phyloP scores from a whole-genome alignment of 306 rosid species.

The Citrullus mucosospermus region DNA sequence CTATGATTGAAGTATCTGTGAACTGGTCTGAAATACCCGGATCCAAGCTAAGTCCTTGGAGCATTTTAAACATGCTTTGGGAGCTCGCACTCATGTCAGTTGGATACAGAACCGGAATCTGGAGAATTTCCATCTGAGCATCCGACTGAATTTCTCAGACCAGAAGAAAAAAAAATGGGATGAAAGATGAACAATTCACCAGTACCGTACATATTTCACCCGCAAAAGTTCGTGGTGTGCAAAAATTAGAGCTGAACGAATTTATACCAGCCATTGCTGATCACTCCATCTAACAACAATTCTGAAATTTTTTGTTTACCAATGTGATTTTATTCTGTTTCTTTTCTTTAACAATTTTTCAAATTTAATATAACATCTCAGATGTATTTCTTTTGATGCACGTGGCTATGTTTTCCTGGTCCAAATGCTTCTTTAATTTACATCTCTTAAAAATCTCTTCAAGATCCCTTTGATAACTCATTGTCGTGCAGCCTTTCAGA shows the following conservation, averaged over 20 bases:
- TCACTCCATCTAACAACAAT: background rate
- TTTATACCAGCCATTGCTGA: background rate
- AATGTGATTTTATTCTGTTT: background rate
- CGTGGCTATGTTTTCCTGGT: background rate
- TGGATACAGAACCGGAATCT: slow-evolving; percentile 76
- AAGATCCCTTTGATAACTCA: background rate
- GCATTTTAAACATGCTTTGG: slow-evolving; percentile 97
- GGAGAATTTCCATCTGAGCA: slow-evolving; percentile 32
- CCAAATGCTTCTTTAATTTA: background rate
- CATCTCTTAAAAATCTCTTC: background rate
- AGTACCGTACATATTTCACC: background rate
- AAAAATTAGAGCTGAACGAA: background rate
- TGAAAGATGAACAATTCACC: background rate
- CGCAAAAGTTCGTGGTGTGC: background rate
- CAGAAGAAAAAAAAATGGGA: background rate
- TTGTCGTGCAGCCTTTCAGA: too few relatives aligned
- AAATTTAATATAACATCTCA: background rate
- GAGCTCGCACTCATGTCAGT: slow-evolving; percentile 82
- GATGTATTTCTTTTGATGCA: background rate
- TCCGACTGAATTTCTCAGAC: background rate
- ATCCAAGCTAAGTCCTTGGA: slow-evolving; percentile 77
- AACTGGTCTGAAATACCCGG: slow-evolving; percentile 98
- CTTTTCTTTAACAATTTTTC: background rate
- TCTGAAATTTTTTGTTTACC: background rate
- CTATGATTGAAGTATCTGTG: slow-evolving; percentile 74